Base-by-base conservation (phyloP, 495 filamentous ascomycete species). In the Penicillium angulare region DNA sequence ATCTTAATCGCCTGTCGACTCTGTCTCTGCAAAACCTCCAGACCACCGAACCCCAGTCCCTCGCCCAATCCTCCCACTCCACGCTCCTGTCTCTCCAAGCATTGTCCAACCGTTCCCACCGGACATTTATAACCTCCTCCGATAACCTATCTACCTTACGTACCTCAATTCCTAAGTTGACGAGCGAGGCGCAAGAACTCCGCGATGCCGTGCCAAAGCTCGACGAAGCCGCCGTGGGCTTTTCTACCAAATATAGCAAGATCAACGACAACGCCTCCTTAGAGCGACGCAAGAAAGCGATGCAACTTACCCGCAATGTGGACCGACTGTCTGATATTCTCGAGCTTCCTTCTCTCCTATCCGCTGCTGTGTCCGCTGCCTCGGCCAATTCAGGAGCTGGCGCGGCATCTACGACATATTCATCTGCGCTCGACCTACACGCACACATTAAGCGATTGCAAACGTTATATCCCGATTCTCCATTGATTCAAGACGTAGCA, bases 371-470 rank as follows among this genome's bases (percentile, higher is more conserved):
- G 18, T 81, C 84, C 13, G 79, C 83, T 0, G 76, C 80, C 5
- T 72, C 80, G 9, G 74, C 74, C 29, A 72, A 63, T 54, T 73
- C 75, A 1, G 71, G 72, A 22, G 64, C 71, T 5, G 68, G 75
- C 1, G 65, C 76, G 3, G 66, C 74, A 10, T 85, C 82, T n/a
- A 81, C 85, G 12, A 93, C 88, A 53, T 96, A 96, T 69, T 87
- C 92, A 2, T 88, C 89, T 0, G 92, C 92, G 1, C 76, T 99
- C 36, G 95, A 99, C 60, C 75, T 97, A 4, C 86, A 96, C 63
- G 85, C 87, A n/a, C 95, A 97, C 69, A 96, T 97, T 65, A 88
- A 89, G 50, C 80, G 95, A 15, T 74, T 99, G 3, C 85, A 91
- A 50, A 80, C 82, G 2, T 74, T 97, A 49, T 95, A 96, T 67